Evolutionary conservation across 192 early-diverging fungal species (phyloP).

Genomic region (Linnemannia exigua): DNA sequence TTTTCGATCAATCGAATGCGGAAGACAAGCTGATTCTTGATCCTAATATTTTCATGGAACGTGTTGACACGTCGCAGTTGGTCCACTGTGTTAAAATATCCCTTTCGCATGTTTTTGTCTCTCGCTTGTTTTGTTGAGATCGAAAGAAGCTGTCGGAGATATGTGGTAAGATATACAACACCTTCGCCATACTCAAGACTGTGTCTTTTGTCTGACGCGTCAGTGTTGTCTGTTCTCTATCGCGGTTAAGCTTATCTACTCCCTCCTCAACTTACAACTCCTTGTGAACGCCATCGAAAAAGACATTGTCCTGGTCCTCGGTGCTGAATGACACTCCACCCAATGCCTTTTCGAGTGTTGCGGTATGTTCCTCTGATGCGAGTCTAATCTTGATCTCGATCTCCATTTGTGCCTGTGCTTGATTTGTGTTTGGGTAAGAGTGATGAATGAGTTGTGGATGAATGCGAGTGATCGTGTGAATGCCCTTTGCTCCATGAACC

Average conservation of each 20-base stretch:
- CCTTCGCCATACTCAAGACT: not conserved
- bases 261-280: conserved; percentile 26
- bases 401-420: conserved; percentile 33
- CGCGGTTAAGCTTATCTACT: not conserved
- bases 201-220: not conserved
- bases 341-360: conserved; percentile 31
- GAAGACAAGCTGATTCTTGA: conserved; percentile 37
- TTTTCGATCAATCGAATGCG: conserved; percentile 48
- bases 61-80: not conserved
- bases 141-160: not conserved
- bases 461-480: not conserved
- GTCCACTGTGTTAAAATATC: not conserved
- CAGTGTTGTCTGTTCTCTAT: not conserved
- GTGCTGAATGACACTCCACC: conserved; percentile 1
- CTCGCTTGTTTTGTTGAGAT: not conserved
- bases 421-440: not conserved
- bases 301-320: conserved; percentile 56
- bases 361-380: conserved; percentile 30
- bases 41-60: conserved; percentile 1
- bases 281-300: conserved; percentile 41
- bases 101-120: not conserved
- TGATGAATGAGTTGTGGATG: not conserved
- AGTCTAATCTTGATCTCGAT: conserved; percentile 57
- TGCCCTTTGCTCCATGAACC: not conserved
- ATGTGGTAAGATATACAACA: not conserved